A percentile compares a stretch with the other conserved stretches of the same genome.
phyloP scores from a whole-genome alignment of 2,329 filamentous ascomycete species.

The Hawksworthiomyces lignivorus region DNA sequence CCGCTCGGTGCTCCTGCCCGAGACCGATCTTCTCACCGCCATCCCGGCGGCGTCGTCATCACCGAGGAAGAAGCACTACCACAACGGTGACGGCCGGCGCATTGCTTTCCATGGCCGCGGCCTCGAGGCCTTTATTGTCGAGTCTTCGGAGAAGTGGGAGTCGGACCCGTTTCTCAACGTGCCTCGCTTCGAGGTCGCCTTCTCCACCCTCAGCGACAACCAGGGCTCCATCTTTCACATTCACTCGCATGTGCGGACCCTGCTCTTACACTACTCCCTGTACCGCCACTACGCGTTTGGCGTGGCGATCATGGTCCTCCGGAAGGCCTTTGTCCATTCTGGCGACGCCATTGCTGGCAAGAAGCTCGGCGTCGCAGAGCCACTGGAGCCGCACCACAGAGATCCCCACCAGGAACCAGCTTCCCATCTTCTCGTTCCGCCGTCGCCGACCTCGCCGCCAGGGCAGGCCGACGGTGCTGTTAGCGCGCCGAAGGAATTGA shows the following conservation, averaged over 20 bases:
- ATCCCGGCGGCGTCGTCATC: conserved; percentile 43
- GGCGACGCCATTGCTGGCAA: conserved; percentile 29
- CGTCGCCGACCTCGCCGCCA: neutral
- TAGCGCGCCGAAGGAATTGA: conserved; percentile 48
- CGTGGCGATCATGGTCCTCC: conserved; percentile 69
- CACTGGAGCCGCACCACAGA: neutral
- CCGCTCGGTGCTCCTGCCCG: conserved; percentile 58
- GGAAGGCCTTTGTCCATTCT: conserved; percentile 57
- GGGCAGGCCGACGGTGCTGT: neutral
- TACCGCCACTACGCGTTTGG: conserved; percentile 88
- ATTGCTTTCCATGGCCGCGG: conserved; percentile 74
- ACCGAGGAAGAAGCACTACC: conserved; percentile 48
- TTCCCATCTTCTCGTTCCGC: neutral
- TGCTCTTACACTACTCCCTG: conserved; percentile 83
- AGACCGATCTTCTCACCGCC: conserved; percentile 53
- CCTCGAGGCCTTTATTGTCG: conserved; percentile 84
- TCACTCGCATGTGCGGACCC: conserved; percentile 69
- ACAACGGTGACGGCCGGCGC: conserved; percentile 67
- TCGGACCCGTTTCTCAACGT: conserved; percentile 78
- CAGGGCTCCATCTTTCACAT: conserved; percentile 85
- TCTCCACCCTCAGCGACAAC: conserved; percentile 77
- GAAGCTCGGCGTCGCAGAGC: conserved; percentile 3
- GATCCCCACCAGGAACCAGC: neutral
- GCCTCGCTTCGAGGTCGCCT: conserved; percentile 77
- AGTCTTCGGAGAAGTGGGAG: conserved; percentile 77